These are phyloP conservation scores for Venturia carpophila DNA, from an alignment of 2,329 filamentous ascomycete genomes.

Conservation along the genomic window DNA sequence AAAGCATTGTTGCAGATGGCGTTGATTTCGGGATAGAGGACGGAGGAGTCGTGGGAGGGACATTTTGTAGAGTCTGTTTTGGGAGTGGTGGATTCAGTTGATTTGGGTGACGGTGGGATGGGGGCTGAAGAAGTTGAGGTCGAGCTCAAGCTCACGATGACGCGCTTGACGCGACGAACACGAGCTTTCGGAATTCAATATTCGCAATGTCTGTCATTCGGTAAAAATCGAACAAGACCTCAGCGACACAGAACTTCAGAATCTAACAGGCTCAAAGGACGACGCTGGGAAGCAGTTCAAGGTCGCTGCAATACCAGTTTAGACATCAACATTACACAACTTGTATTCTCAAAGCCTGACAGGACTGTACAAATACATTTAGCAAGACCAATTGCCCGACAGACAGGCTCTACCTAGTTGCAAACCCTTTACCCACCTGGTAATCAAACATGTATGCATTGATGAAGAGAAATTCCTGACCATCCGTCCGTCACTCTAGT, in stretches of 20 bases:
- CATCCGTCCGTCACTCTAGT: conserved; percentile 6
- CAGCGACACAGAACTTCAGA: neutral
- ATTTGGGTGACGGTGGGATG: neutral
- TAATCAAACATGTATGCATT: conserved; percentile 10
- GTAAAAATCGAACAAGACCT: neutral
- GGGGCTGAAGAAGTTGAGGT: neutral
- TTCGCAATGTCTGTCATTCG: neutral
- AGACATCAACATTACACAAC: neutral
- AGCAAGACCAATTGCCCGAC: neutral
- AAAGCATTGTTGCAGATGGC: neutral
- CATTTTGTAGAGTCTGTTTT: neutral
- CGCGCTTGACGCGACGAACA: neutral
- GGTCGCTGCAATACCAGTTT: neutral
- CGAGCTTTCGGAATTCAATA: neutral
- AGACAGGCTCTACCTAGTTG: neutral
- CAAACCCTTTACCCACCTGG: neutral
- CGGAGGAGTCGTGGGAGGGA: conserved; percentile 9
- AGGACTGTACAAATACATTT: neutral
- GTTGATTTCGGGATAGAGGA: neutral
- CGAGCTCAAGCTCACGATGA: neutral
- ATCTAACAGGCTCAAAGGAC: too few species aligned
- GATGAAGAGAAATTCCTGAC: conserved; percentile 7
- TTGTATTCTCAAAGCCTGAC: neutral
- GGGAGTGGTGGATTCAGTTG: neutral
- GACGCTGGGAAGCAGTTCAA: neutral